phyloP scores from a whole-genome alignment of 2,329 filamentous ascomycete species.

The Penicillium sp. region DNA sequence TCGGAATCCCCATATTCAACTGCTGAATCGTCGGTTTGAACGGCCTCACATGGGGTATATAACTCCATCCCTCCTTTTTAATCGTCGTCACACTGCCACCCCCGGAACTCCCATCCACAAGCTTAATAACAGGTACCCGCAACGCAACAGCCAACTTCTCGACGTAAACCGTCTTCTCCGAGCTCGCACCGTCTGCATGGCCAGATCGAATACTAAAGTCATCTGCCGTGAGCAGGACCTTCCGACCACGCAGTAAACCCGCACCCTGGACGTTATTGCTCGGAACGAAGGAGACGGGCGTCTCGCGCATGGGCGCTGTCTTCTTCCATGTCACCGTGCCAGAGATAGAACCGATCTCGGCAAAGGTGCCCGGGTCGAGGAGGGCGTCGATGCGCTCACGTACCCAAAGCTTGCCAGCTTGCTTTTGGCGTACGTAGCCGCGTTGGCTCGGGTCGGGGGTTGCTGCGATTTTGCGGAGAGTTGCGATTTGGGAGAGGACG shows the following conservation, averaged over 20 bases:
- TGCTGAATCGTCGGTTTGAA: slow-evolving; percentile 63
- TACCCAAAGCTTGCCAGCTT: slow-evolving; percentile 70
- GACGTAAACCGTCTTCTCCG: slow-evolving; percentile 65
- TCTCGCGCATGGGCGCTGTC: slow-evolving; percentile 43
- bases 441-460: slow-evolving; percentile 61
- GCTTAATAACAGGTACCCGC: slow-evolving; percentile 66
- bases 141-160: slow-evolving; percentile 66
- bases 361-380: slow-evolving; percentile 62
- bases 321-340: slow-evolving; percentile 66
- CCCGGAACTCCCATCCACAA: slow-evolving; percentile 68
- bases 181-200: slow-evolving; percentile 66
- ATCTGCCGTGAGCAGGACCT: slow-evolving; percentile 67
- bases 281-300: slow-evolving; percentile 59
- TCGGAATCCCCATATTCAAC: slow-evolving; percentile 68
- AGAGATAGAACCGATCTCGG: slow-evolving; percentile 65
- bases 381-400: slow-evolving; percentile 65
- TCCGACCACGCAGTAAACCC: slow-evolving; percentile 59
- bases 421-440: slow-evolving; percentile 68
- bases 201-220: slow-evolving; percentile 69
- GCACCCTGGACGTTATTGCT: slow-evolving; percentile 69
- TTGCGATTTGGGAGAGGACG: slow-evolving; percentile 62
- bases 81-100: slow-evolving; percentile 69
- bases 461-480: slow-evolving; percentile 59
- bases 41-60: slow-evolving; percentile 63
- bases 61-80: slow-evolving; percentile 61